Evolutionary conservation across 768 basidiomycete species (phyloP).

Genomic region (Amanita subjunquillea): DNA sequence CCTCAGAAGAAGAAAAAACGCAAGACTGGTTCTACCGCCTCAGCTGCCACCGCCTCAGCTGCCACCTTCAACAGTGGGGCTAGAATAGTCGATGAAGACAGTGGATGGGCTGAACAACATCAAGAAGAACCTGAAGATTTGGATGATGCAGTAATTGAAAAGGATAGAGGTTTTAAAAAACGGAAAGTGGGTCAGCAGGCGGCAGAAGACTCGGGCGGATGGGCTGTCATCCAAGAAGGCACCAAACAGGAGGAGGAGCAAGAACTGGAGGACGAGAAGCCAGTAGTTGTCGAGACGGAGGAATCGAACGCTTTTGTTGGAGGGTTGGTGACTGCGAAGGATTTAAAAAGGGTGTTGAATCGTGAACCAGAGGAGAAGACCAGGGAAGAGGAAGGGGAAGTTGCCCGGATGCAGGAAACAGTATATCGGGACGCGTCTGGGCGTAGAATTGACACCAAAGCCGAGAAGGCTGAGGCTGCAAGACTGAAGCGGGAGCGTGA

Average conservation of each 20-base stretch:
- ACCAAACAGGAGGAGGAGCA: conserved; percentile 36
- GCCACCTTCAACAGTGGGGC: conserved; percentile 15
- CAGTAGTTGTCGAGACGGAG: conserved; percentile 41
- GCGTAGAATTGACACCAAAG: conserved; percentile 80
- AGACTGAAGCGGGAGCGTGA: conserved; percentile 70
- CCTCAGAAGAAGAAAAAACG: conserved; percentile 73
- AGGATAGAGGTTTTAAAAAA: conserved; percentile 75
- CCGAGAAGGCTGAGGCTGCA: conserved; percentile 77
- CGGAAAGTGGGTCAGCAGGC: conserved; percentile 29
- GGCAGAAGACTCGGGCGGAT: conserved; percentile 39
- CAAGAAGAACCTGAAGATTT: conserved; percentile 44
- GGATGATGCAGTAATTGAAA: conserved; percentile 57
- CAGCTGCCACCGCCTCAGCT: background rate
- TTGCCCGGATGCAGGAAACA: conserved; percentile 71
- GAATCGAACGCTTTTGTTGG: conserved; percentile 44
- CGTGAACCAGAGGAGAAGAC: background rate
- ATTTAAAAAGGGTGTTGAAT: conserved; percentile 52
- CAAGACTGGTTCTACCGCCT: conserved; percentile 28
- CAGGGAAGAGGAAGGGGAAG: conserved; percentile 31
- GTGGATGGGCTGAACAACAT: conserved; percentile 46
- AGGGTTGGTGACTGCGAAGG: conserved; percentile 68
- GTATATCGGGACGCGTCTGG: conserved; percentile 90
- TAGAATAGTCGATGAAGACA: conserved; percentile 60
- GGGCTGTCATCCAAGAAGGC: conserved; percentile 60
- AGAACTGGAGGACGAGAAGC: conserved; percentile 58